Evolutionary conservation across 2,329 filamentous ascomycete genomes (phyloP).

Genomic region (Berkeleyomyces basicola): DNA sequence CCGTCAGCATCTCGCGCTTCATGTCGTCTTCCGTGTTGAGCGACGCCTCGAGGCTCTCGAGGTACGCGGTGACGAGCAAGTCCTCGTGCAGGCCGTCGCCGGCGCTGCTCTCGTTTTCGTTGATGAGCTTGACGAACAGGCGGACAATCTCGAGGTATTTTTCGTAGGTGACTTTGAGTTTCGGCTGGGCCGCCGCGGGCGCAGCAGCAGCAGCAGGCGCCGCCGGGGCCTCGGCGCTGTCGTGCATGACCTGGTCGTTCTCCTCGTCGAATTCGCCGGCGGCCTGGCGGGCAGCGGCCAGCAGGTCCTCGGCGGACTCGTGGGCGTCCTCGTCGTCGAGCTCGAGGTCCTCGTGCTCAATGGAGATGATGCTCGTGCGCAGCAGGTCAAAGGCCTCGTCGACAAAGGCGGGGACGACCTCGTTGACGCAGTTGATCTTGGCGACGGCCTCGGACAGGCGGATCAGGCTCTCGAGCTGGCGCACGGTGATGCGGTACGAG

Average conservation of each 20-base stretch:
- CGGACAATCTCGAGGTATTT: slow-evolving; percentile 89
- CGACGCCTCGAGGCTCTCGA: slow-evolving; percentile 78
- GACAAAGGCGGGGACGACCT: slow-evolving; percentile 72
- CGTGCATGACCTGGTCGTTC: slow-evolving; percentile 6
- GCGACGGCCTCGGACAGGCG: slow-evolving; percentile 94
- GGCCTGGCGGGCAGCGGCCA: slow-evolving; percentile 33
- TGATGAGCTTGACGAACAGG: slow-evolving; percentile 64
- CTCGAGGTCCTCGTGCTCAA: slow-evolving; percentile 94
- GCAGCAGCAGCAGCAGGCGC: slow-evolving; percentile 27
- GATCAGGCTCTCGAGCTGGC: slow-evolving; percentile 91
- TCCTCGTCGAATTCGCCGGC: slow-evolving; percentile 28
- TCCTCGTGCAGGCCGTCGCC: slow-evolving; percentile 79
- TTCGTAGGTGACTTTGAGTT: slow-evolving; percentile 86
- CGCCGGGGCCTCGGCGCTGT: slow-evolving; percentile 21
- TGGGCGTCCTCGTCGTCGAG: slow-evolving; percentile 54
- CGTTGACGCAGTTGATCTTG: slow-evolving; percentile 89
- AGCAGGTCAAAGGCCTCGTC: slow-evolving; percentile 83
- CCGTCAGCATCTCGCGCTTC: slow-evolving; percentile 54
- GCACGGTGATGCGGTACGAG: slow-evolving; percentile 92
- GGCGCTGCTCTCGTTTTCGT: slow-evolving; percentile 57
- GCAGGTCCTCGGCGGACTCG: slow-evolving; percentile 13
- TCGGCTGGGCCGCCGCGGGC: slow-evolving; percentile 35
- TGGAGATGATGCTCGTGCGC: slow-evolving; percentile 87
- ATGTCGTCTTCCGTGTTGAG: slow-evolving; percentile 68
- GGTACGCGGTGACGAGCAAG: slow-evolving; percentile 70